Evolutionary conservation across 1,284 basidiomycete species (phyloP).

Genomic region (Ceratobasidium sp.): DNA sequence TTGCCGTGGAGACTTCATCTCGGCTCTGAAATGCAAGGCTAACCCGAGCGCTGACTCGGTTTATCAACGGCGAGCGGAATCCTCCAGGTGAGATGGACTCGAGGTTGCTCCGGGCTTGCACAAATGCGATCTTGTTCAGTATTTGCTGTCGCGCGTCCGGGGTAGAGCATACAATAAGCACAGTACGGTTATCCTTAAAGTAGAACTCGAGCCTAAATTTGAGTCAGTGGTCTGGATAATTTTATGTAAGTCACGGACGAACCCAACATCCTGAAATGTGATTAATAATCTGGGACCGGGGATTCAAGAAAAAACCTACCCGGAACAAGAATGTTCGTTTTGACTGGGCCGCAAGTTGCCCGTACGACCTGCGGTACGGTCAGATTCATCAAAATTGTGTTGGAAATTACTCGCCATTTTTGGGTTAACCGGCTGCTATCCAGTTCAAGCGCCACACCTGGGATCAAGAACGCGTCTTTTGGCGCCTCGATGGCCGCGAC

Average conservation of each 20-base stretch:
- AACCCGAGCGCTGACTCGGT: constrained; percentile 57
- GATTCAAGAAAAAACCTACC: neutral
- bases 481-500: constrained; percentile 89
- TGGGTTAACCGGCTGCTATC: constrained; percentile 77
- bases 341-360: constrained; percentile 77
- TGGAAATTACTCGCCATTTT: constrained; percentile 64
- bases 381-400: constrained; percentile 28
- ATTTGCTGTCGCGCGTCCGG: constrained; percentile 69
- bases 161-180: constrained; percentile 79
- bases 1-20: constrained; percentile 72
- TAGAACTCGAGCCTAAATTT: constrained; percentile 80
- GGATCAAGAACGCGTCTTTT: constrained; percentile 79
- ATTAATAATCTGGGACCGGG: neutral
- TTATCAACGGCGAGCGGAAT: constrained; percentile 63
- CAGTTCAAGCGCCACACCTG: constrained; percentile 82
- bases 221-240: neutral
- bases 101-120: constrained; percentile 35
- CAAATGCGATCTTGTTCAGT: constrained; percentile 54
- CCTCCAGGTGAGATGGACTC: constrained; percentile 42
- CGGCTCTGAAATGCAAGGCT: constrained; percentile 51
- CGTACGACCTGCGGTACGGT: constrained; percentile 67
- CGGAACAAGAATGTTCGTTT: constrained; percentile 88
- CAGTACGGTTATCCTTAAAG: constrained; percentile 85
- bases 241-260: neutral
- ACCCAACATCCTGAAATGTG: constrained; percentile 68